Evolutionary conservation across 257 asterid genomes (phyloP), one percentile per base, ranked within the genome.

Genomic region (Fraxinus americana): DNA sequence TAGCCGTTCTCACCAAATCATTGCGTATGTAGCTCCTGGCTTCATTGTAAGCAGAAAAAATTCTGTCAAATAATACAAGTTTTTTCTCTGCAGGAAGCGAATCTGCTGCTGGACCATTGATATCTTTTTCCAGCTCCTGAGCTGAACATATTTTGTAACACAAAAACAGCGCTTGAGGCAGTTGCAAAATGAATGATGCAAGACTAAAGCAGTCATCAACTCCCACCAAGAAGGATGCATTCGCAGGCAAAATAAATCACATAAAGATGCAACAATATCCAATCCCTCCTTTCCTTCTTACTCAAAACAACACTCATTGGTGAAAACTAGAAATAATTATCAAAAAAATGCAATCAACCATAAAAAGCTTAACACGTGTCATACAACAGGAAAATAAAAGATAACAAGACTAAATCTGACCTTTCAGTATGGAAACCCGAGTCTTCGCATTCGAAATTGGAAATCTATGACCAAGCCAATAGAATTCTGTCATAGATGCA

Each of bases 361-460:
- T 25, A 25, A 27, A 63, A 63, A 23, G 19, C 14, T 9, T 70
- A n/a, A 30, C 41, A 57, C 30, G 67, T 69, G 67, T 70, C 71
- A 77, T 45, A 76, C 50, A 12, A 10, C 10, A 80, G 43, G 71
- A 61, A 67, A 72, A 70, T 35, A 13, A 52, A 72, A 13, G 21
- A 75, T 23, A 23, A 70, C 38, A 50, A 66, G 71, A 43, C 14
- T 5, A 52, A 45, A 83, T 61, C 89, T 83, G 35, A 95, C 99
- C 98, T 91, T 95, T 95, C 75, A 96, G 89, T 79, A 96, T 91
- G 88, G 94, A 85, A 32, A 92, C 95, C 39, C 97, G 90, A 73
- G 98, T 94, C 90, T 93, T 96, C 41, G 99, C 92, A 88, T 92
- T 96, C 77, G 99, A 90, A 74, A 96, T 81, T 72, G 99, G 98